Conservation (phyloP, 1,284 basidiomycete genomes). For the Trichosporon coremiiforme region DNA sequence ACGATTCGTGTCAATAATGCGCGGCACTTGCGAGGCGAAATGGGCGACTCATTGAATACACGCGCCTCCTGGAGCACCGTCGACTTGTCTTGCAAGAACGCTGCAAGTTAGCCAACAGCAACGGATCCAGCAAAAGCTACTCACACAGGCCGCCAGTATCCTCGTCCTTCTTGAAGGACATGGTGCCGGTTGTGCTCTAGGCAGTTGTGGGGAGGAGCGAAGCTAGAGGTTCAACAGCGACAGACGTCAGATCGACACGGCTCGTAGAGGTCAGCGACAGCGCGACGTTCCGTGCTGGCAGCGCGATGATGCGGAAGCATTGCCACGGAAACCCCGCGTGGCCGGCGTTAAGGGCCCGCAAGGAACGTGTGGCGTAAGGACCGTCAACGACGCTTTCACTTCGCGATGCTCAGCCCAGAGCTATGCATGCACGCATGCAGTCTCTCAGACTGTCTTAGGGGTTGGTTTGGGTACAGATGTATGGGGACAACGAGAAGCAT, state of each 20-base stretch:
- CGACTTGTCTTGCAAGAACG: constrained; percentile 78
- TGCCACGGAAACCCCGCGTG: constrained; percentile 1
- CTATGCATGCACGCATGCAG: not conserved
- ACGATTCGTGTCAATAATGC: constrained; percentile 95
- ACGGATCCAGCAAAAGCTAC: constrained; percentile 26
- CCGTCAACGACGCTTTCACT: not conserved
- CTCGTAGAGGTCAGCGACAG: not conserved
- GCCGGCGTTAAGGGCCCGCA: not conserved
- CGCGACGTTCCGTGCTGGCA: constrained; percentile 18
- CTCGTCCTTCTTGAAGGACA: constrained; percentile 86
- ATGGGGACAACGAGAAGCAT: not conserved
- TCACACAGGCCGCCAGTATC: constrained; percentile 66
- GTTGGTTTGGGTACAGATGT: too few relatives aligned
- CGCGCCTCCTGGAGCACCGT: constrained; percentile 97
- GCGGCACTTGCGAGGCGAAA: constrained; percentile 94
- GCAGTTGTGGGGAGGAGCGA: constrained; percentile 3
- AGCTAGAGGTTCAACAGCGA: constrained; percentile 14
- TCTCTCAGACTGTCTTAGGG: not conserved
- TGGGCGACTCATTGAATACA: constrained; percentile 98
- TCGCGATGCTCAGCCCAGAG: too few relatives aligned
- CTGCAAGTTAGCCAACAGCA: constrained; percentile 32
- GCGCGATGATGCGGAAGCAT: not conserved
- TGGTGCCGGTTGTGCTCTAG: constrained; percentile 33
- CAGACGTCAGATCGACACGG: constrained; percentile 15
- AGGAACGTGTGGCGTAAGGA: constrained; percentile 10